Base-by-base conservation (phyloP, 2,329 filamentous ascomycete species). In the Stagonosporopsis chrysanthemi region DNA sequence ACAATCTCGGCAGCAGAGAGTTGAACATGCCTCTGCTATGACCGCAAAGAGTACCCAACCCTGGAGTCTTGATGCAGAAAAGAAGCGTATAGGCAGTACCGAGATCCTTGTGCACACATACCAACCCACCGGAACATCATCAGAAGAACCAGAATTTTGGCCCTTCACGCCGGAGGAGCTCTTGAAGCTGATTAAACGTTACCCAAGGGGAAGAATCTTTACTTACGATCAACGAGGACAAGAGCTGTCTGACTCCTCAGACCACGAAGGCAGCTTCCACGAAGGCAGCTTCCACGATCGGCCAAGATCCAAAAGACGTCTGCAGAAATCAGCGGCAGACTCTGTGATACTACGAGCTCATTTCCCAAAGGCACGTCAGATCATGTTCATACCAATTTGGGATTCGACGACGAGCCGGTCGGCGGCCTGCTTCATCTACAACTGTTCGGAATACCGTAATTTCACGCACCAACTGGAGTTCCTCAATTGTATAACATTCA, bases 101-200 rank as follows among this genome's bases (percentile, higher is more conserved):
- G 59, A 77, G 76, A 41, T 76, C 78, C 59, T 78, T 75, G 17
- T 70, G 80, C 29, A 77, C 77, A 66, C 55, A 1, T 52, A 49
- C 15, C 38, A 23, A 3, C 38, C 43, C 19, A 26, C n/a, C 17
- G 17, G 6, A 22, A 39, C 15, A 43, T 28, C 28, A 75, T 73
- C 4, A 76, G 81, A 56, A 63, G 80, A 6, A 70, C 75, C 35
- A 64, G 78, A 26, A 6, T 64, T 80, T 9, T 74, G 77, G 28
- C 76, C 76, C 0, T 66, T 77, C 12, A 71, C 70, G 8, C 72
- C 76, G 4, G 80, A 83, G 35, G 77, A 77, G 48, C 79, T 26
- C 78, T 80, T 31, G 26, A 53, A 50, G 6, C 7, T 58, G 2
- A 15, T 80, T 77, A 6, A 48, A 22, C 47, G 42, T 15, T 49